A percentile compares a stretch with the other conserved stretches of the same genome.
Evolutionary conservation across 148 eudicot species (phyloP).

Genomic region (Simmondsia chinensis): DNA sequence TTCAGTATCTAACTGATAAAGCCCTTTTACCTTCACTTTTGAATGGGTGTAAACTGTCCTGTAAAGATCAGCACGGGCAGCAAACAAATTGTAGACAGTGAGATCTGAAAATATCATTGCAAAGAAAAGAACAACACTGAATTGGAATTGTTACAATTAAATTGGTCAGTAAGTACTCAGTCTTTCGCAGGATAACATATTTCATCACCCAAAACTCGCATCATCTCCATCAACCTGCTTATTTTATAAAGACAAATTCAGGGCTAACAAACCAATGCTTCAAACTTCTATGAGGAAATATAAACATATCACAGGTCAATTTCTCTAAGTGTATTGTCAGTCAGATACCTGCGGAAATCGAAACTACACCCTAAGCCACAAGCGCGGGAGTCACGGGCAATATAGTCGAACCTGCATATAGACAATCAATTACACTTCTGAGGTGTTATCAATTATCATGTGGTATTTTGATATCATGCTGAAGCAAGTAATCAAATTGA

Average conservation of each 20-base stretch:
- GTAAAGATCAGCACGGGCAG: conserved; percentile 81
- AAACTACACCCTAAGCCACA: conserved; percentile 89
- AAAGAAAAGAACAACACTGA: too few species aligned
- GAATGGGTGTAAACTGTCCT: conserved; percentile 82
- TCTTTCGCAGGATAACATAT: conserved; percentile 88
- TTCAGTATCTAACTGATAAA: too few species aligned
- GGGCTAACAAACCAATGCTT: too few species aligned
- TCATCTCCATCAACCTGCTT: conserved; percentile 72
- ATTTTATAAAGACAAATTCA: neutral
- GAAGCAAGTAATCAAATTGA: too few species aligned
- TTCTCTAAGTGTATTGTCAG: too few species aligned
- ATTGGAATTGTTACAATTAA: neutral
- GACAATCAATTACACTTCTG: neutral
- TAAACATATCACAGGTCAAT: neutral
- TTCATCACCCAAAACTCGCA: conserved; percentile 80
- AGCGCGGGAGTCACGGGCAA: conserved; percentile 73
- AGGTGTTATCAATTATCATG: too few species aligned
- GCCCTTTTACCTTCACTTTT: conserved; percentile 93
- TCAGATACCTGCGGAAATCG: conserved; percentile 47
- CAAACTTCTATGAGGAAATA: neutral
- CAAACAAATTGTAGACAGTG: conserved; percentile 65
- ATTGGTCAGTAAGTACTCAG: conserved; percentile 16
- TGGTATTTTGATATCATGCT: too few species aligned
- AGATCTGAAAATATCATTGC: conserved; percentile 48
- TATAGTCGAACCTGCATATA: conserved; percentile 79